These are phyloP conservation scores for Phytophthora capsici DNA, from an alignment of 352 stramenopile species.

Conservation along the genomic window DNA sequence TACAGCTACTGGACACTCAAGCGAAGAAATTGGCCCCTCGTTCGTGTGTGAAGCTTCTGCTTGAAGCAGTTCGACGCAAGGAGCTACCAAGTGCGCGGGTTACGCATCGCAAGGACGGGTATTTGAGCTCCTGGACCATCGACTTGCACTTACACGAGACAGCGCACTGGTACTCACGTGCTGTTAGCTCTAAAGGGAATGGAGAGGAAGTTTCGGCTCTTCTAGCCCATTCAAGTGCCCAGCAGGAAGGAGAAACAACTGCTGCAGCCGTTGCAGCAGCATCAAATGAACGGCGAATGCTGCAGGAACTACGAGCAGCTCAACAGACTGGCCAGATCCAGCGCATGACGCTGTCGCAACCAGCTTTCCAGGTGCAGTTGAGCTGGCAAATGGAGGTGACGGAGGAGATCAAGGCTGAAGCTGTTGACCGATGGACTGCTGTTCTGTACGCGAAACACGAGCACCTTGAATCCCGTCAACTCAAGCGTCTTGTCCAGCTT, in stretches of 20 bases:
- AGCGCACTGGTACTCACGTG: constrained; percentile 43
- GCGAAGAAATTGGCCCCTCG: constrained; percentile 41
- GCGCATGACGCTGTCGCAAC: constrained; percentile 57
- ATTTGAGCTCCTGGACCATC: constrained; percentile 58
- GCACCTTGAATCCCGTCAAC: constrained; percentile 63
- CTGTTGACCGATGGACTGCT: constrained; percentile 45
- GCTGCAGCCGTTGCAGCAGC: constrained; percentile 34
- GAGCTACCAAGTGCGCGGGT: constrained; percentile 30
- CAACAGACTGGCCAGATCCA: constrained; percentile 65
- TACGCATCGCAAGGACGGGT: constrained; percentile 60
- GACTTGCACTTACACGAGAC: constrained; percentile 68
- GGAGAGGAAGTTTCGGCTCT: background rate
- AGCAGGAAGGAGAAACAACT: constrained; percentile 26
- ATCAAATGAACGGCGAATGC: constrained; percentile 45
- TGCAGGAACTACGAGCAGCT: constrained; percentile 59
- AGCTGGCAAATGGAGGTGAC: constrained; percentile 25
- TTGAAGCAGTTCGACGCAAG: constrained; percentile 35
- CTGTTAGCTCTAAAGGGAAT: constrained; percentile 4
- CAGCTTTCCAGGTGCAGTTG: constrained; percentile 62
- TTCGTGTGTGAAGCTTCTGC: constrained; percentile 44
- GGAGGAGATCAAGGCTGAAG: constrained; percentile 7
- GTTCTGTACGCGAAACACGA: constrained; percentile 69
- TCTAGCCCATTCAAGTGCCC: constrained; percentile 13
- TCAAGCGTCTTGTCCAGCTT: constrained; percentile 60
- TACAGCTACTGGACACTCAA: constrained; percentile 66